Conservation (phyloP, 345 rosid genomes). For the Cochlearia excelsa region DNA sequence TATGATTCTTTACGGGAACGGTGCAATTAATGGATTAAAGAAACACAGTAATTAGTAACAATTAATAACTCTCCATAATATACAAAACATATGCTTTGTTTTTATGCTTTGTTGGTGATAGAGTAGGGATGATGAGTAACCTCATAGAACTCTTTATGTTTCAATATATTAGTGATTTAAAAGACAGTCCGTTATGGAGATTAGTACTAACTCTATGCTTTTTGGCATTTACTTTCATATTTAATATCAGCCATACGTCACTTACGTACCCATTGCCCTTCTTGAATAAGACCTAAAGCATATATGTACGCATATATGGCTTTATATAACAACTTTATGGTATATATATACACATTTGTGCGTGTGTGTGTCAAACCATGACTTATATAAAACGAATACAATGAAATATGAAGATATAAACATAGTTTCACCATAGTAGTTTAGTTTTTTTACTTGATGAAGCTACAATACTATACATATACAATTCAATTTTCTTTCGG, state of each 20-base stretch:
- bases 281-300: background rate
- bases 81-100: constrained; percentile 26
- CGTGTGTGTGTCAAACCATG: too few relatives aligned
- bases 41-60: constrained; percentile 11
- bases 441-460: too few relatives aligned
- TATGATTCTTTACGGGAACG: constrained; percentile 9
- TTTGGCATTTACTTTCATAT: constrained; percentile 30
- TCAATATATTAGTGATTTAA: constrained; percentile 31
- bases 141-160: constrained; percentile 37
- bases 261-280: constrained; percentile 31
- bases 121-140: constrained; percentile 38
- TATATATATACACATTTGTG: too few relatives aligned
- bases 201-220: constrained; percentile 33
- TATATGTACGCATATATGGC: too few relatives aligned
- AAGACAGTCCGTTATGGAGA: constrained; percentile 38
- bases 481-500: too few relatives aligned
- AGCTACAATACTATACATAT: too few relatives aligned
- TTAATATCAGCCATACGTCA: constrained; percentile 32
- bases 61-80: constrained; percentile 28
- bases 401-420: too few relatives aligned
- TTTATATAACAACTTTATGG: background rate
- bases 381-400: too few relatives aligned
- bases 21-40: constrained; percentile 1
- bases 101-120: constrained; percentile 33
- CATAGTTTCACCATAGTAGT: too few relatives aligned